A percentile compares a stretch with the other conserved stretches of the same genome.
Evolutionary conservation across 805 yeast species (phyloP).

Genomic region (Ogataea naganishii): DNA sequence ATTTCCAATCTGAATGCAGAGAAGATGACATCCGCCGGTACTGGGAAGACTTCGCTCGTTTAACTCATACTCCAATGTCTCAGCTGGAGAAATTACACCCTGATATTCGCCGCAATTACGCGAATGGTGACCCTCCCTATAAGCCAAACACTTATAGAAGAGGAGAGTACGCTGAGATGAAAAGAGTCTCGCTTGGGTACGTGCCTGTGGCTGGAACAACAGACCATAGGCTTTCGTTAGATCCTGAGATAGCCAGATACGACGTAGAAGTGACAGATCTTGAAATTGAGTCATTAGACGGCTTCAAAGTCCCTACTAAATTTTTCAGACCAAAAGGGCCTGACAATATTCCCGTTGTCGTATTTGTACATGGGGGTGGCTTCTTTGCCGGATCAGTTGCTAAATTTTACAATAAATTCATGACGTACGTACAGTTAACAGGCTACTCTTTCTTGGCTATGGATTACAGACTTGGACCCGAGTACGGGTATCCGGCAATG

Average conservation of each 20-base stretch:
- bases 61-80: background rate
- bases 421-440: too few species aligned
- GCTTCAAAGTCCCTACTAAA: background rate
- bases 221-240: background rate
- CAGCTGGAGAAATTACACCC: background rate
- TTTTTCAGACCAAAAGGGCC: too few species aligned
- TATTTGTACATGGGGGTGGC: constrained; percentile 3
- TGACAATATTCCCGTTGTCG: background rate
- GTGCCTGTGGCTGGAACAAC: background rate
- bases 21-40: background rate
- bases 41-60: background rate
- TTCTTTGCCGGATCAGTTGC: background rate
- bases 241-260: background rate
- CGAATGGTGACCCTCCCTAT: background rate
- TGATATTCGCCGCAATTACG: background rate
- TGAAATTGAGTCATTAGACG: background rate
- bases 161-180: background rate
- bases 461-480: constrained; percentile 45
- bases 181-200: background rate
- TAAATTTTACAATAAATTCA: background rate
- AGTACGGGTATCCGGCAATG: constrained; percentile 38
- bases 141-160: constrained; percentile 1
- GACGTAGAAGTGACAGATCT: background rate
- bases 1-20: background rate
- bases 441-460: too few species aligned